Percentiles rank a stretch among this genome's conserved stretches.
Evolutionary conservation across 2,329 filamentous ascomycete species (phyloP).

Genomic region (Fusarium guadeloupense): DNA sequence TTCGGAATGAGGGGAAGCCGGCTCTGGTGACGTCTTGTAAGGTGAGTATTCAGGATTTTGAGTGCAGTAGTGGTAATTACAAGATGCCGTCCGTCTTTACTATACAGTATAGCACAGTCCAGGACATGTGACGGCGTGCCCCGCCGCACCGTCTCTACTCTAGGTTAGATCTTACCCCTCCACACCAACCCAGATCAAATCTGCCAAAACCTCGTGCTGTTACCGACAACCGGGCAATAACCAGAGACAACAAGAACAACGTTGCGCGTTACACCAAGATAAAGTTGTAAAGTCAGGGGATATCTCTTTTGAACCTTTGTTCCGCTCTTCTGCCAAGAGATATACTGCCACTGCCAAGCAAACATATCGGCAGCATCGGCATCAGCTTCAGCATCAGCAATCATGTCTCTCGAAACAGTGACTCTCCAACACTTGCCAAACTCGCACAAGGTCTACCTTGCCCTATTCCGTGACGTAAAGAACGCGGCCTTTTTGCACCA

Average conservation of each 20-base stretch:
- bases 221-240: not conserved
- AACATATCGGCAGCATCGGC: slow-evolving; percentile 15
- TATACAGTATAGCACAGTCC: slow-evolving; percentile 32
- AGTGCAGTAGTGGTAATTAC: slow-evolving; percentile 18
- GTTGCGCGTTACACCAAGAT: slow-evolving; percentile 10
- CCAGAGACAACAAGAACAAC: slow-evolving; percentile 3
- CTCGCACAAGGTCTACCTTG: slow-evolving; percentile 73
- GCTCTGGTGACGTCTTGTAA: slow-evolving; percentile 20
- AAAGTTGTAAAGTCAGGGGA: slow-evolving; percentile 9
- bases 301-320: slow-evolving; percentile 11
- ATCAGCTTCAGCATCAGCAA: slow-evolving; percentile 11
- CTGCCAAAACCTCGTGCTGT: slow-evolving; percentile 14
- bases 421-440: slow-evolving; percentile 78
- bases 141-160: slow-evolving; percentile 20
- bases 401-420: slow-evolving; percentile 71
- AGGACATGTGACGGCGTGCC: slow-evolving; percentile 31
- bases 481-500: slow-evolving; percentile 82
- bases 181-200: slow-evolving; percentile 33
- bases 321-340: not conserved
- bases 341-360: not conserved
- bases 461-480: slow-evolving; percentile 77
- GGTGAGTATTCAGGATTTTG: slow-evolving; percentile 6
- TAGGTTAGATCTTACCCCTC: slow-evolving; percentile 36
- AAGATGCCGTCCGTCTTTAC: too few relatives aligned
- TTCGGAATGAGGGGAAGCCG: not conserved